Base-by-base conservation (phyloP, 805 yeast species). In the Torulaspora franciscae region DNA sequence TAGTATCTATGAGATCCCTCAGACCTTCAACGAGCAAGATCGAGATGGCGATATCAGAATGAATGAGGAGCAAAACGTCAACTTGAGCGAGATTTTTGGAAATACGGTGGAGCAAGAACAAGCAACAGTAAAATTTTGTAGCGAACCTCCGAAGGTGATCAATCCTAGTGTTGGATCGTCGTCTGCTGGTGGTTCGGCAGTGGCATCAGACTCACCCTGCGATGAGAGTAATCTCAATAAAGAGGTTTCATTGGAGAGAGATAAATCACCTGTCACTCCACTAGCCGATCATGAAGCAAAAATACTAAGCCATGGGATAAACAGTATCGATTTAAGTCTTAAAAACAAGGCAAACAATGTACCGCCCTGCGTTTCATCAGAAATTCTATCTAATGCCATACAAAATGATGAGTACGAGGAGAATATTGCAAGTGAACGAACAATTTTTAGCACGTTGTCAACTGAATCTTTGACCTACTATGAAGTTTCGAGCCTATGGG, bases 61-160 rank as follows among this genome's bases (percentile, higher is more conserved):
- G 38, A 47, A 45, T 19, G 49, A 40, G 14, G 22, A 24, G 14
- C 46, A 36, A 19, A 46, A 43, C 9, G 54, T 57, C 7, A 57
- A 53, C 40, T 41, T 61, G 15, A 58, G 61, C 46, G 65, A 58
- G 32, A 61, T 62, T 15, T 61, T 62, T 39, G 49, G 49, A 14
- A 41, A 36, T 22, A 24, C 51, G 4, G 46, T 42, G 24, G 55
- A 48, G 10, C 42, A 27, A n/a, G 61, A 57, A 24, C 51, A 47
- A 17, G 30, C 23, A 8, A 57, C 58, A 7, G 65, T 59, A 0
- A 62, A 56, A 35, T 60, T 62, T 37, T 55, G 54, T 27, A 46
- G 40, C 3, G 59, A 55, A 3, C 56, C 60, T 5, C 65, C 65
- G 6, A 56, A 49, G 13, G 52, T 59, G 7, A 58, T 62, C 4